Conservation (phyloP, 2,329 filamentous ascomycete genomes). For the Clarireedia hainanense region DNA sequence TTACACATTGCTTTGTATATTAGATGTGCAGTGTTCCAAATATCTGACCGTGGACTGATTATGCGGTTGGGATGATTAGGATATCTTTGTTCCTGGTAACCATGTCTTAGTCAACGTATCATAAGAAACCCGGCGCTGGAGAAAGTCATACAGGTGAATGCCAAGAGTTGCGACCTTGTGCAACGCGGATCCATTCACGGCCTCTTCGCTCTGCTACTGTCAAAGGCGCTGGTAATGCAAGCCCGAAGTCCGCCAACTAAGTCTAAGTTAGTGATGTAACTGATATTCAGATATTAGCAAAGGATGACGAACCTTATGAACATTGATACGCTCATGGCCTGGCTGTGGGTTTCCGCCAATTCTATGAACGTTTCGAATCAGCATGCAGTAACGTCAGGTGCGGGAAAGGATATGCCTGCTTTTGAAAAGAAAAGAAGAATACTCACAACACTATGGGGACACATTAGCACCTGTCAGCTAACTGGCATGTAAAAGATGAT, state of each 20-base stretch:
- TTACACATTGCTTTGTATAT: too few relatives aligned
- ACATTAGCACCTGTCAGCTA: too few relatives aligned
- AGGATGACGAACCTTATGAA: neutral
- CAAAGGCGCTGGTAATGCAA: neutral
- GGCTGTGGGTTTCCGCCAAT: neutral
- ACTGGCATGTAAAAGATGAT: neutral
- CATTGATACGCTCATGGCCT: neutral
- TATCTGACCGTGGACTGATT: neutral
- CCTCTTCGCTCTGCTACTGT: neutral
- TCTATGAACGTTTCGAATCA: neutral
- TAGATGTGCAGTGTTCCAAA: too few relatives aligned
- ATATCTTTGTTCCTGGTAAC: neutral
- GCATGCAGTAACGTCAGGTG: too few relatives aligned
- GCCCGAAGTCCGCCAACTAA: conserved; percentile 3
- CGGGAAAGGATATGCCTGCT: too few relatives aligned
- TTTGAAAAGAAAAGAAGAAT: too few relatives aligned
- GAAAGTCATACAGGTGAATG: neutral
- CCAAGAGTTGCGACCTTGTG: neutral
- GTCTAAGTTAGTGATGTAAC: neutral
- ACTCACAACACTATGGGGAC: neutral
- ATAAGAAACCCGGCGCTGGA: neutral
- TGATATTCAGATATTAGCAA: neutral
- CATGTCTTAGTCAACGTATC: neutral
- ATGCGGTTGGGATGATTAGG: neutral
- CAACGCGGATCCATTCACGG: neutral